These are phyloP conservation scores for Discostella stelligeroides DNA, from an alignment of 108 stramenopile species.

Conservation along the genomic window DNA sequence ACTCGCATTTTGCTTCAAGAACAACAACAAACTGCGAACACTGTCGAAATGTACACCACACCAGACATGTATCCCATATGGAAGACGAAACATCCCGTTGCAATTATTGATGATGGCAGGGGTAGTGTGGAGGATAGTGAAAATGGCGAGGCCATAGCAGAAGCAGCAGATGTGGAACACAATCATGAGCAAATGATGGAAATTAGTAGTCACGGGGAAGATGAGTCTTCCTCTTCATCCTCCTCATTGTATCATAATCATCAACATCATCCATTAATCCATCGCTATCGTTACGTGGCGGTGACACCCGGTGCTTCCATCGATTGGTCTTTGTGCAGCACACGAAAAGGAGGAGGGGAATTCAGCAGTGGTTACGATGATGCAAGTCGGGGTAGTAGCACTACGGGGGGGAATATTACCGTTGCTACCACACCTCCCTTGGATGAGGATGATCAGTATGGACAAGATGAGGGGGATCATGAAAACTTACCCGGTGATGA, in stretches of 20 bases:
- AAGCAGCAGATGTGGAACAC: not conserved
- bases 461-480: constrained; percentile 11
- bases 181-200: not conserved
- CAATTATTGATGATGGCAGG: constrained; percentile 57
- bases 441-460: constrained; percentile 42
- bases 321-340: constrained; percentile 28
- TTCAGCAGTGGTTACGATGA: constrained; percentile 11
- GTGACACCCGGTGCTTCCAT: constrained; percentile 80
- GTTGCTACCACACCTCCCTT: constrained; percentile 38
- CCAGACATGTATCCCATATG: constrained; percentile 89
- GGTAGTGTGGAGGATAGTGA: not conserved
- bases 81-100: constrained; percentile 79
- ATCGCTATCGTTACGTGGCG: constrained; percentile 86
- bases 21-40: constrained; percentile 50
- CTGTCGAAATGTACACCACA: constrained; percentile 84
- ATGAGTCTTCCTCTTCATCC: too few relatives aligned
- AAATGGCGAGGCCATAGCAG: not conserved
- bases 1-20: not conserved
- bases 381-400: constrained; percentile 29
- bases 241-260: not conserved
- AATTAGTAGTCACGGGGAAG: too few relatives aligned
- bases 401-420: constrained; percentile 28
- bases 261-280: constrained; percentile 48
- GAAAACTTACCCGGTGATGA: constrained; percentile 45
- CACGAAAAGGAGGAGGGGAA: constrained; percentile 12